Evolutionary conservation across 768 basidiomycete species (phyloP).

Genomic region (Steccherinum ochraceum): DNA sequence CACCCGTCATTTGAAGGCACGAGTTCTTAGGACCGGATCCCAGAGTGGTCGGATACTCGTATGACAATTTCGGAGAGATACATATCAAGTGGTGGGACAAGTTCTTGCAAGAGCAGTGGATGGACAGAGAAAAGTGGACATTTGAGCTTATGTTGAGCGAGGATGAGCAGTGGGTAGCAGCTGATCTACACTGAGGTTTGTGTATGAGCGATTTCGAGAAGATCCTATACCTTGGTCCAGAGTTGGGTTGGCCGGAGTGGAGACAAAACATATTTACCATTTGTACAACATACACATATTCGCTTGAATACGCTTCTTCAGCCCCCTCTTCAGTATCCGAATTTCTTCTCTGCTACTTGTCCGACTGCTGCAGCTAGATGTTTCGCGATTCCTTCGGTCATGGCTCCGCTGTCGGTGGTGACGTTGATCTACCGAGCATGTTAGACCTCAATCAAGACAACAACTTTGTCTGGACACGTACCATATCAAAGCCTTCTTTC

Average conservation of each 20-base stretch:
- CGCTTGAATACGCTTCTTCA: background rate
- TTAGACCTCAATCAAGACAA: conserved; percentile 2
- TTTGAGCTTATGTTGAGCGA: conserved; percentile 28
- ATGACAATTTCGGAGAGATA: conserved; percentile 31
- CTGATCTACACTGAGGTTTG: conserved; percentile 11
- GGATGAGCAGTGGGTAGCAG: conserved; percentile 33
- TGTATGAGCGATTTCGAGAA: no score
- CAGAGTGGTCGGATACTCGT: conserved; percentile 34
- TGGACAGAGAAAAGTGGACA: conserved; percentile 34
- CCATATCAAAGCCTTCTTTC: conserved; percentile 47
- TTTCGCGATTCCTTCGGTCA: conserved; percentile 26
- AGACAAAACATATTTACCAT: no score
- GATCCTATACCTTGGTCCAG: no score
- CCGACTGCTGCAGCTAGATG: conserved; percentile 16
- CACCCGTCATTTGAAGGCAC: conserved; percentile 24
- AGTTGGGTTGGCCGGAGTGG: no score
- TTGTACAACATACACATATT: no score
- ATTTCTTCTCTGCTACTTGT: conserved; percentile 5
- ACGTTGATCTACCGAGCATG: conserved; percentile 39
- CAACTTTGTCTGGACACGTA: conserved; percentile 8
- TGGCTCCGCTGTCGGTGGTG: conserved; percentile 36
- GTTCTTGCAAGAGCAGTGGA: conserved; percentile 38
- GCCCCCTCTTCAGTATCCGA: conserved; percentile 5
- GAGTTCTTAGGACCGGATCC: conserved; percentile 40
- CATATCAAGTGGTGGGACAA: conserved; percentile 40